Conservation (phyloP, 345 rosid genomes). For the Hibiscus mutabilis region DNA sequence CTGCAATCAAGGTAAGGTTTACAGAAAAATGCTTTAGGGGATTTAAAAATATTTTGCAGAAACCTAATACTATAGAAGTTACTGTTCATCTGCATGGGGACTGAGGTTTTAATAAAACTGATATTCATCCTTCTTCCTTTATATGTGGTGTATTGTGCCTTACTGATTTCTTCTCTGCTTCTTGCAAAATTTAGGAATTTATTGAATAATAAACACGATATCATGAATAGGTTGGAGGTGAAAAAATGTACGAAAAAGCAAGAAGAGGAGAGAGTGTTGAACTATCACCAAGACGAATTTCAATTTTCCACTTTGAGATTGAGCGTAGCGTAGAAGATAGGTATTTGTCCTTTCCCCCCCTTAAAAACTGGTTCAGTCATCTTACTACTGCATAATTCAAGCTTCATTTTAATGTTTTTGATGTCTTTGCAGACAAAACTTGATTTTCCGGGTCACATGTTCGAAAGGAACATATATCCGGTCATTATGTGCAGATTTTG, state of each 20-base stretch:
- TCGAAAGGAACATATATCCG: slow-evolving; percentile 94
- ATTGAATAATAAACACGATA: neutral
- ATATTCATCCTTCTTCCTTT: neutral
- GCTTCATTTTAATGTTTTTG: neutral
- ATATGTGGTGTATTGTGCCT: neutral
- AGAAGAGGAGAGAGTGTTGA: slow-evolving; percentile 90
- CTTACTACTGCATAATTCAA: neutral
- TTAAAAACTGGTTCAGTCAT: neutral
- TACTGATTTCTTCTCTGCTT: neutral
- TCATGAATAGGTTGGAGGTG: slow-evolving; percentile 70
- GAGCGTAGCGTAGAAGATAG: slow-evolving; percentile 94
- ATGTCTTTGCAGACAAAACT: slow-evolving; percentile 64
- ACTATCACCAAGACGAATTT: slow-evolving; percentile 82
- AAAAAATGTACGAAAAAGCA: slow-evolving; percentile 94
- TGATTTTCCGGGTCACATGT: slow-evolving; percentile 75
- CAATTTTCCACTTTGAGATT: slow-evolving; percentile 71
- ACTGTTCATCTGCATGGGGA: neutral
- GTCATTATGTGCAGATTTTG: slow-evolving; percentile 89
- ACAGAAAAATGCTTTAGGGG: too few species aligned
- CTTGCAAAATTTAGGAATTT: neutral
- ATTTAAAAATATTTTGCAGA: too few species aligned
- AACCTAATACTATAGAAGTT: neutral
- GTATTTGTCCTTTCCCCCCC: slow-evolving; percentile 14
- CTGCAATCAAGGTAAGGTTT: slow-evolving; percentile 78
- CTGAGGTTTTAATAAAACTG: neutral